phyloP scores from a whole-genome alignment of 768 basidiomycete species.

The Auriscalpium vulgare region DNA sequence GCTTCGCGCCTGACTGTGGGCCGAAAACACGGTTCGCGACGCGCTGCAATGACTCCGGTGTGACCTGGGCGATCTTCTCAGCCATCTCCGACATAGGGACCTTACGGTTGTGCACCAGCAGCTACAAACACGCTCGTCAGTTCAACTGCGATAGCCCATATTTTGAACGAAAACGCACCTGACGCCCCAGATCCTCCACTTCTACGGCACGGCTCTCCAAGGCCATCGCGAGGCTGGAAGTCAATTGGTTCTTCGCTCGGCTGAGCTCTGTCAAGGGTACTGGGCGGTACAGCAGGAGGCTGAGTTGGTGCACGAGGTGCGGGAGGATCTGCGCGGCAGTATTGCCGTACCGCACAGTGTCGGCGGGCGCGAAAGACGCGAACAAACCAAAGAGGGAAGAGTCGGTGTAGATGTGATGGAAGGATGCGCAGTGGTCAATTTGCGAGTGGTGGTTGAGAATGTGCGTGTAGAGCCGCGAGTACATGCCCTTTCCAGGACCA shows the following conservation, averaged over 20 bases:
- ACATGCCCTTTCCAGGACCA: slow-evolving; percentile 99
- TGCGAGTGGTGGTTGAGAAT: slow-evolving; percentile 92
- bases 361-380: slow-evolving; percentile 71
- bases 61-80: slow-evolving; percentile 72
- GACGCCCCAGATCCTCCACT: slow-evolving; percentile 87
- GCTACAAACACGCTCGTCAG: slow-evolving; percentile 29
- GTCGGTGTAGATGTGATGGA: slow-evolving; percentile 97
- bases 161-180: slow-evolving; percentile 36
- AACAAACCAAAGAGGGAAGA: slow-evolving; percentile 90
- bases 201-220: slow-evolving; percentile 79
- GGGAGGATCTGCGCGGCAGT: slow-evolving; percentile 54
- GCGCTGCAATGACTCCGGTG: slow-evolving; percentile 57
- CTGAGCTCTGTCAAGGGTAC: slow-evolving; percentile 63
- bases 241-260: slow-evolving; percentile 93
- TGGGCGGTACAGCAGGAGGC: slow-evolving; percentile 64
- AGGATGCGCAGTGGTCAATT: slow-evolving; percentile 91
- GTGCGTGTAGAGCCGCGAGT: slow-evolving; percentile 91
- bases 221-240: slow-evolving; percentile 89
- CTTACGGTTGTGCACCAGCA: slow-evolving; percentile 81
- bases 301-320: slow-evolving; percentile 83
- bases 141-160: not conserved
- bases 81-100: slow-evolving; percentile 89
- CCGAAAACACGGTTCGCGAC: slow-evolving; percentile 76
- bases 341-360: slow-evolving; percentile 49
- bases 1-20: slow-evolving; percentile 48